These are phyloP conservation scores for Talaromyces trachyspermus DNA, from an alignment of 495 filamentous ascomycete genomes.

Conservation along the genomic window DNA sequence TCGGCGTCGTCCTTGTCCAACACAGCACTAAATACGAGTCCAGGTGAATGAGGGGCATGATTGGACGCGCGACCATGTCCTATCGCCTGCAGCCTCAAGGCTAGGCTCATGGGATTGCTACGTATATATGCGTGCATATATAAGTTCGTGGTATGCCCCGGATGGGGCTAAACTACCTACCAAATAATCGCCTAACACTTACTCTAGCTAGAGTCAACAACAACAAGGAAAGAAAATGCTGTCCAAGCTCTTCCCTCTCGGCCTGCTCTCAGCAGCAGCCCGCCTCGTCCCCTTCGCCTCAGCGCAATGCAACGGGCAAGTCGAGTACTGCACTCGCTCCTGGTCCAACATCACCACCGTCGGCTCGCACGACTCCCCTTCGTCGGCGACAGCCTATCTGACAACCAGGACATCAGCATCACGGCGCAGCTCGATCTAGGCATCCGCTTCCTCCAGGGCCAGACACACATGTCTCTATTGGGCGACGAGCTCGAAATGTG, in stretches of 20 bases:
- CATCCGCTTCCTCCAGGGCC: conserved; percentile 61
- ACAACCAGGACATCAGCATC: conserved; percentile 61
- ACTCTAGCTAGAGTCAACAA: background rate
- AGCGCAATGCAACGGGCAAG: conserved; percentile 57
- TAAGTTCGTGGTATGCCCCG: too few species aligned
- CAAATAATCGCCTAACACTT: too few species aligned
- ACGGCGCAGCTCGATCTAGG: conserved; percentile 60
- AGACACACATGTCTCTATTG: conserved; percentile 53
- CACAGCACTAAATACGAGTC: too few species aligned
- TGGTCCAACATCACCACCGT: conserved; percentile 63
- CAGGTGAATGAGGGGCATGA: too few species aligned
- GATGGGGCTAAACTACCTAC: too few species aligned
- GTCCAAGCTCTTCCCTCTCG: background rate
- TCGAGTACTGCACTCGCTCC: conserved; percentile 49
- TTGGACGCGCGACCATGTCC: too few species aligned
- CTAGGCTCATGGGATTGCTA: too few species aligned
- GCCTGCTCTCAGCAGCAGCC: conserved; percentile 4
- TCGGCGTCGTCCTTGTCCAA: too few species aligned
- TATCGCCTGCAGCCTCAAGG: too few species aligned
- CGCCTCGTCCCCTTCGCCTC: background rate
- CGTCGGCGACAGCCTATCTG: conserved; percentile 49
- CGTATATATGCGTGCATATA: too few species aligned
- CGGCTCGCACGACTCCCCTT: conserved; percentile 65
- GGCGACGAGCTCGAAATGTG: conserved; percentile 51
- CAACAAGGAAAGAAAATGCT: background rate